A percentile compares a stretch with the other conserved stretches of the same genome.
phyloP scores from a whole-genome alignment of 2,329 filamentous ascomycete species.

The Penicillium sp. region DNA sequence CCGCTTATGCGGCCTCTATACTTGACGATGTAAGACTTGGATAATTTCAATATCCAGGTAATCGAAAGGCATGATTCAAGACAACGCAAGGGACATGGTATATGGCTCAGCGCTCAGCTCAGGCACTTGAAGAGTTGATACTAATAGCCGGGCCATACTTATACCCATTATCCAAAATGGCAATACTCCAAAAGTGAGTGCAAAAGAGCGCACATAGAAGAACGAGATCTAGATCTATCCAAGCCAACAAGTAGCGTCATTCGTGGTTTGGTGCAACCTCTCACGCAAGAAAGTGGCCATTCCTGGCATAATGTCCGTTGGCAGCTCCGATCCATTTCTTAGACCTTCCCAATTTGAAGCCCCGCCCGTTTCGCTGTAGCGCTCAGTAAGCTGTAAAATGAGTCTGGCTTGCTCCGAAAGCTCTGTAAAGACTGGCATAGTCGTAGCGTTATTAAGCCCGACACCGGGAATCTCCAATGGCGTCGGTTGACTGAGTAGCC shows the following conservation, averaged over 20 bases:
- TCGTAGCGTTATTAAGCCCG: not conserved
- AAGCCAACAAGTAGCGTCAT: not conserved
- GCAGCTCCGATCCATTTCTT: not conserved
- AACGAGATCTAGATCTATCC: not conserved
- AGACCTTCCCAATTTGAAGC: not conserved
- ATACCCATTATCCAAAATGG: too few relatives aligned
- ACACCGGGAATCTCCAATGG: not conserved
- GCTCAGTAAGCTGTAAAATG: conserved; percentile 10
- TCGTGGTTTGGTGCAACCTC: conserved; percentile 3
- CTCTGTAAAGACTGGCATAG: conserved; percentile 4
- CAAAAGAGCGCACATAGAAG: not conserved
- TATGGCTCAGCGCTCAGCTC: too few relatives aligned
- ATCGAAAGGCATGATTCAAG: too few relatives aligned
- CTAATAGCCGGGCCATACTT: too few relatives aligned
- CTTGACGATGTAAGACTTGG: too few relatives aligned
- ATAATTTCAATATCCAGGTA: too few relatives aligned
- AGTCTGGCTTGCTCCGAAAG: conserved; percentile 11
- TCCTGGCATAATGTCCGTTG: not conserved
- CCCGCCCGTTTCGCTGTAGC: not conserved
- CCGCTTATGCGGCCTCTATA: too few relatives aligned
- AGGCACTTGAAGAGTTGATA: too few relatives aligned
- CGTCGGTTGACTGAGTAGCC: not conserved
- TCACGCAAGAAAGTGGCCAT: not conserved
- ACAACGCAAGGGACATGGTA: too few relatives aligned
- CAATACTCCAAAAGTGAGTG: too few relatives aligned